A percentile compares a stretch with the other conserved stretches of the same genome.
Evolutionary conservation across 2,329 filamentous ascomycete species (phyloP).

Genomic region (Plectosphaerella cucumerina): DNA sequence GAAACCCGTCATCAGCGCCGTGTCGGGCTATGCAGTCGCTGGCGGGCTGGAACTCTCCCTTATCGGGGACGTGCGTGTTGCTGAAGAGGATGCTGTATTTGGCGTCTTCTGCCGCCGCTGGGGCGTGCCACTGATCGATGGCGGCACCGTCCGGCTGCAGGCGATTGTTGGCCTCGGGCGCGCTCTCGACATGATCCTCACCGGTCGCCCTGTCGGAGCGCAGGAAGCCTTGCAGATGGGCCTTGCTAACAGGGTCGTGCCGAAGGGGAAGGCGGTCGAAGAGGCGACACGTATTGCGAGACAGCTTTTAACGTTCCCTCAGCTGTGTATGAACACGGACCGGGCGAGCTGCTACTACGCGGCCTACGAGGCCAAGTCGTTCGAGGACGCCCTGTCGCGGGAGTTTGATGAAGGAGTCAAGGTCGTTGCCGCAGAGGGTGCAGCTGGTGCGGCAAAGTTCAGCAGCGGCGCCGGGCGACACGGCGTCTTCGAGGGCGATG

Average conservation of each 20-base stretch:
- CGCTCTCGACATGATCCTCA: constrained; percentile 54
- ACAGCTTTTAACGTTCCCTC: constrained; percentile 43
- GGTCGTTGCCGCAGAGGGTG: constrained; percentile 37
- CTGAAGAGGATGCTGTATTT: constrained; percentile 48
- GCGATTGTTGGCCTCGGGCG: constrained; percentile 46
- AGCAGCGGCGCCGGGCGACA: constrained; percentile 3
- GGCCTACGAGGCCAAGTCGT: constrained; percentile 39
- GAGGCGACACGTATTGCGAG: constrained; percentile 43
- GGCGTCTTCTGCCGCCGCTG: constrained; percentile 52
- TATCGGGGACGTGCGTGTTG: constrained; percentile 48
- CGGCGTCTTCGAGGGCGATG: constrained; percentile 1
- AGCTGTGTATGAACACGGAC: constrained; percentile 48
- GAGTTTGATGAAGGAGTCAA: constrained; percentile 40
- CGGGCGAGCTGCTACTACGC: constrained; percentile 43
- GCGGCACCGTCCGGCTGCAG: constrained; percentile 47
- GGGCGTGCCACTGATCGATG: constrained; percentile 26
- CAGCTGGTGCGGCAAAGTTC: constrained; percentile 13
- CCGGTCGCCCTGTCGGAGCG: constrained; percentile 43
- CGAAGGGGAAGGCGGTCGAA: constrained; percentile 42
- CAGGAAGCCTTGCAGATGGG: constrained; percentile 47
- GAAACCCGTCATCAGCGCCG: constrained; percentile 49
- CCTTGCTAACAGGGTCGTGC: constrained; percentile 47
- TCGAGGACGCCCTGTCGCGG: constrained; percentile 44
- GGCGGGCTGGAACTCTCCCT: constrained; percentile 47
- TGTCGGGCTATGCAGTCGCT: constrained; percentile 49